Percentiles rank a stretch among this genome's conserved stretches.
Evolutionary conservation across 768 basidiomycete genomes (phyloP).

Genomic region (Chlorophyllum brunneum): DNA sequence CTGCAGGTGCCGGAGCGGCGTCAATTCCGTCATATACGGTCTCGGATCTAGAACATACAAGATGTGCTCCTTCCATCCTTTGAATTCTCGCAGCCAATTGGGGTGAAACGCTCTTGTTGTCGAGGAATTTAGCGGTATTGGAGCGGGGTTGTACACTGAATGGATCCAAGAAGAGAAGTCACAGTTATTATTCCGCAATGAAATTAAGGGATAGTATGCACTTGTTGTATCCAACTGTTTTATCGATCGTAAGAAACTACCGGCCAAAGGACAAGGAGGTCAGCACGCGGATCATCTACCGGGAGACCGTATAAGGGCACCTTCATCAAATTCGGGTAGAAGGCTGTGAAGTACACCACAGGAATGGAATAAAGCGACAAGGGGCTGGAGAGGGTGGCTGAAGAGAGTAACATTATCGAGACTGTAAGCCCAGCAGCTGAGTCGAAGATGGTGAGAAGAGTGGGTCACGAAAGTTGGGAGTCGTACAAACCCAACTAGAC

Average conservation of each 20-base stretch:
- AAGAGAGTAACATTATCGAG: slow-evolving; percentile 1
- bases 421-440: not conserved
- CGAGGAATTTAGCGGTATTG: slow-evolving; percentile 20
- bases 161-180: not conserved
- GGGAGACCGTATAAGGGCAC: slow-evolving; percentile 12
- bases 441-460: not conserved
- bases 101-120: slow-evolving; percentile 23
- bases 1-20: not conserved
- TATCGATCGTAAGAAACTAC: slow-evolving; percentile 25
- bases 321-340: slow-evolving; percentile 29
- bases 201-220: slow-evolving; percentile 14
- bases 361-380: slow-evolving; percentile 37
- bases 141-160: slow-evolving; percentile 30
- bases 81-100: slow-evolving; percentile 21
- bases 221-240: slow-evolving; percentile 32
- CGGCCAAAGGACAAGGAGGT: not conserved
- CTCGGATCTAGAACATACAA: slow-evolving; percentile 1
- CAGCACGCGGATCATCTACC: not conserved
- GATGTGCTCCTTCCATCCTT: slow-evolving; percentile 35
- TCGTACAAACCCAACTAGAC: too few relatives aligned
- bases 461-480: too few relatives aligned
- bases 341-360: slow-evolving; percentile 28
- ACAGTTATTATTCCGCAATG: not conserved
- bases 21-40: not conserved
- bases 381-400: slow-evolving; percentile 15